Conservation (phyloP, 768 basidiomycete species). For the Termitomyces sp. region DNA sequence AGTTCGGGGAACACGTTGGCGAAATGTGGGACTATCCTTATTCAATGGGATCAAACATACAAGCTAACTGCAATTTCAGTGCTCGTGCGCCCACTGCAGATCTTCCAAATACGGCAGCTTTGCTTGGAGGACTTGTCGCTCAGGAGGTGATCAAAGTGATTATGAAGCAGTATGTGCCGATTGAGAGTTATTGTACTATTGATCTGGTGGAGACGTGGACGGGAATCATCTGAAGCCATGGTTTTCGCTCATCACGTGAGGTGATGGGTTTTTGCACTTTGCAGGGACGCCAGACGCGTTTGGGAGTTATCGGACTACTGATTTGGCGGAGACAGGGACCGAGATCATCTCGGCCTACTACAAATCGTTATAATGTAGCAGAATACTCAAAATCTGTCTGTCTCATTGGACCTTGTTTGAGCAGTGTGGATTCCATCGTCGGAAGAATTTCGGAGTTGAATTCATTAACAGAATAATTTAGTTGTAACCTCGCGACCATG, state of each 20-base stretch:
- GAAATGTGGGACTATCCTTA: constrained; percentile 62
- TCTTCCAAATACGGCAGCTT: constrained; percentile 89
- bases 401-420: too few relatives aligned
- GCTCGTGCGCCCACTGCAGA: constrained; percentile 79
- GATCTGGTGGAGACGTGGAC: constrained; percentile 84
- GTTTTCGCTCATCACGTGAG: too few relatives aligned
- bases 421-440: too few relatives aligned
- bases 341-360: background rate
- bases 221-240: constrained; percentile 38
- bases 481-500: background rate
- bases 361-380: background rate
- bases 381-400: too few relatives aligned
- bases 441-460: too few relatives aligned
- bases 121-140: constrained; percentile 90
- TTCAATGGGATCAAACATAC: background rate
- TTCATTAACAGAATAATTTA: too few relatives aligned
- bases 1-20: constrained; percentile 56
- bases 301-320: background rate
- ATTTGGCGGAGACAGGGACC: background rate
- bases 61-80: constrained; percentile 34
- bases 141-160: constrained; percentile 98
- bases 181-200: constrained; percentile 78
- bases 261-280: background rate
- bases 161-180: constrained; percentile 91
- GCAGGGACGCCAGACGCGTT: too few relatives aligned